Evolutionary conservation across 1,284 basidiomycete genomes (phyloP).

Genomic region (Mycosarcoma mackinlayi): DNA sequence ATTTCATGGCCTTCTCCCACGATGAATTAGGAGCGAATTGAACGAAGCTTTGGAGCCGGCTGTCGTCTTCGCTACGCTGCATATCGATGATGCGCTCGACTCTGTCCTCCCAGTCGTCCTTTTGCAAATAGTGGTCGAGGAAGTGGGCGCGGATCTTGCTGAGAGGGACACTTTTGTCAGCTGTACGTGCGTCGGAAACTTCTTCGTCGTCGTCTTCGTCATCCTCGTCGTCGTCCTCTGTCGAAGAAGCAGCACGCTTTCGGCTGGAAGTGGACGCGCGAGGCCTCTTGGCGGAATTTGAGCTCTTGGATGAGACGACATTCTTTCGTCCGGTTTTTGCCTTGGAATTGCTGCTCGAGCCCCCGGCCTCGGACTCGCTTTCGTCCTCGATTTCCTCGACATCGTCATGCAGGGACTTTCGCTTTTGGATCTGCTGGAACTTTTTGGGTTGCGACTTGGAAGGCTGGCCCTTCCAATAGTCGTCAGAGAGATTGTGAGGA

Average conservation of each 20-base stretch:
- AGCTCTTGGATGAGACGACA: conserved; percentile 4
- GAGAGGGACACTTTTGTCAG: conserved; percentile 9
- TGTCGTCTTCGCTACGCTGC: conserved; percentile 30
- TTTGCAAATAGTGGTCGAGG: conserved; percentile 20
- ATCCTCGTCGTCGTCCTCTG: conserved; percentile 7
- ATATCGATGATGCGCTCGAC: conserved; percentile 39
- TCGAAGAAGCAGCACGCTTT: conserved; percentile 6
- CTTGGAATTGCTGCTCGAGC: conserved; percentile 1
- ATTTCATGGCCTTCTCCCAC: conserved; percentile 16
- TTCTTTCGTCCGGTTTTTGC: conserved; percentile 8
- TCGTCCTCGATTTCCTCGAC: conserved; percentile 16
- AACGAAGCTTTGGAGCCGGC: conserved; percentile 30
- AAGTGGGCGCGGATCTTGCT: conserved; percentile 21
- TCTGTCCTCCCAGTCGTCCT: conserved; percentile 30
- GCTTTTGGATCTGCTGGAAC: conserved; percentile 23
- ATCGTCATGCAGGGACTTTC: conserved; percentile 8
- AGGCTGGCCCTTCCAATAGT: conserved; percentile 50
- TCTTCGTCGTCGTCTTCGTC: conserved; percentile 6
- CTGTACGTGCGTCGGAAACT: background rate
- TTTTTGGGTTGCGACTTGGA: conserved; percentile 47
- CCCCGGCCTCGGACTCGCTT: conserved; percentile 7
- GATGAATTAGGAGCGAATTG: conserved; percentile 13
- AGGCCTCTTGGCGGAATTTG: conserved; percentile 10
- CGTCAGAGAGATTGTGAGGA: conserved; percentile 13
- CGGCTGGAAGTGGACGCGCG: conserved; percentile 12